Base-by-base conservation (phyloP, 805 yeast genomes). In the Wickerhamiella occidentalis region DNA sequence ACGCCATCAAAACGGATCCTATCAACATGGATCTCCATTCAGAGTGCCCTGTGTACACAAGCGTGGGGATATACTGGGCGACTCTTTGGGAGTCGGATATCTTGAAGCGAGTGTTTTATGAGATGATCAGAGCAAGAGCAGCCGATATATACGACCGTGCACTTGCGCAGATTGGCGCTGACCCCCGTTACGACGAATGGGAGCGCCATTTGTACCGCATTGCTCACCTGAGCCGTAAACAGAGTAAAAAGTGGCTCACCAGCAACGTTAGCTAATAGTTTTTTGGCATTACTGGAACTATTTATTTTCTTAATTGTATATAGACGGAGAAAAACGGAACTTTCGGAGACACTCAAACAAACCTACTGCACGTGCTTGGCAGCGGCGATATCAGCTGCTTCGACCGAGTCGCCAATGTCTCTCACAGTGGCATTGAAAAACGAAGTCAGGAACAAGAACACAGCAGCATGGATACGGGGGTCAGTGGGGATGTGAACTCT, bases 1-100 rank as follows among this genome's bases (percentile, higher is more conserved):
- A 87, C 59, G 94, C 95, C 30, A 79, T 88, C 44, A 85, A 83
- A 60, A 73, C 94, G 0, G 82, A 78, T 53, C 77, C 94, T 1
- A 63, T 63, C 0, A 67, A 74, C 17, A 69, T 86, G n/a, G 90
- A 85, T 58, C 61, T 85, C 23, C 82, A 82, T 54, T 64, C 78
- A 2, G 74, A 81, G 33, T 68, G 75, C 48, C 75, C 87, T 0
- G 75, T 83, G 57, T 92, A 76, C 63, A 85, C 82, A 56, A 68
- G 73, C 19, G 64, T 87, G 23, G 82, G 82, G 5, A 78, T 80
- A 48, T 78, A 80, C 58, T 90, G 97, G 96, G 74, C 82, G 8
- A 61, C 70, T 42, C 67, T 88, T 64, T 85, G 81, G 61, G 74
- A 71, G 19, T 69, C 69, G 17, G 81, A 77, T 48, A 66, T 87